phyloP scores from a whole-genome alignment of 441 rosid genomes.

The Jatropha podagrica region DNA sequence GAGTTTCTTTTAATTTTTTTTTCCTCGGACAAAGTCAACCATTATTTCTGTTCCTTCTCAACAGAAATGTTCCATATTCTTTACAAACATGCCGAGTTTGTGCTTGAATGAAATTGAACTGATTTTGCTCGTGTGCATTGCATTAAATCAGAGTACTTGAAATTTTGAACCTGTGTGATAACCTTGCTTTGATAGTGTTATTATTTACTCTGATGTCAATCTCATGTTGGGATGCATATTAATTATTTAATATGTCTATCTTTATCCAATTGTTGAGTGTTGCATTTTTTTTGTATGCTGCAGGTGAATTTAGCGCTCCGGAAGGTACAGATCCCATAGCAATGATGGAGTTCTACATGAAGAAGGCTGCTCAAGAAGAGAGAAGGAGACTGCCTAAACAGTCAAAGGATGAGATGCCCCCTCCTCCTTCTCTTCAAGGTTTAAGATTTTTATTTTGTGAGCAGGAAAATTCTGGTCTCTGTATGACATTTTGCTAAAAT shows the following conservation, averaged over 20 bases:
- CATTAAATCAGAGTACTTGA: neutral
- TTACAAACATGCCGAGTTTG: neutral
- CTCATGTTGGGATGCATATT: neutral
- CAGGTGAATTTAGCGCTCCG: slow-evolving; percentile 54
- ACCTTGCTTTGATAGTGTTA: neutral
- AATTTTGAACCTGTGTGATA: neutral
- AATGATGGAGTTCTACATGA: slow-evolving; percentile 98
- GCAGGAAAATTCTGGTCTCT: neutral
- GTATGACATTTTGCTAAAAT: neutral
- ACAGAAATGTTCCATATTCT: neutral
- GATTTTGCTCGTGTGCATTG: neutral
- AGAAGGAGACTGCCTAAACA: slow-evolving; percentile 84
- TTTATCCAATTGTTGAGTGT: neutral
- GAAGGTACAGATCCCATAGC: slow-evolving; percentile 79
- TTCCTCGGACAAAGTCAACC: neutral
- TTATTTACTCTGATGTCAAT: neutral
- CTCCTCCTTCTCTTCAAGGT: slow-evolving; percentile 95
- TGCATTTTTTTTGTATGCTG: neutral
- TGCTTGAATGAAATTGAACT: slow-evolving; percentile 1
- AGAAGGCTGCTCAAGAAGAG: slow-evolving; percentile 97
- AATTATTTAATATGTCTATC: neutral
- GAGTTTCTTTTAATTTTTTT: neutral
- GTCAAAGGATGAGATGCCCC: slow-evolving; percentile 98
- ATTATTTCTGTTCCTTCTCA: neutral
- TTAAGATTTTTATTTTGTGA: slow-evolving; percentile 3